Evolutionary conservation across 2,329 filamentous ascomycete species (phyloP), one percentile per base, ranked within the genome.

Genomic region (Trichoderma sp.): DNA sequence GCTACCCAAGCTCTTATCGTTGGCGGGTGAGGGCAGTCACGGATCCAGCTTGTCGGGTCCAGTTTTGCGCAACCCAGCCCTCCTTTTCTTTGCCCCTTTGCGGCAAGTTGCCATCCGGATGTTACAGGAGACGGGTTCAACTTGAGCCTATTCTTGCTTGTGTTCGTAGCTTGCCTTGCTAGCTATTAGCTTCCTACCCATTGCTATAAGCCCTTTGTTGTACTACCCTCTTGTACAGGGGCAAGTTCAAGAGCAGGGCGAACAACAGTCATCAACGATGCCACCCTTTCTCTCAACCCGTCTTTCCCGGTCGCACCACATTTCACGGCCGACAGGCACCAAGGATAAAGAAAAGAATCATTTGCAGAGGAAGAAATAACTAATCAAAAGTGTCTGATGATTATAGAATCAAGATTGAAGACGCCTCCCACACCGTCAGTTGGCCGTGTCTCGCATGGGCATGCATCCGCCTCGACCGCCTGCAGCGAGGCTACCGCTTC

Each of bases 401-500:
- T 9, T 9, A 63, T 67, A 87, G 84, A 65, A 81, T 87, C 75
- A 84, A 81, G 66, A 75, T 87, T 63, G 82, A 85, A 67, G 82
- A 86, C 69, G 80, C 80, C 52, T 76, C 77, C 43, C 73, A 76
- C 45, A 72, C 75, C 59, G 75, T 78, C 52, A 73, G 73, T 68
- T 75, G 73, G 44, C 72, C 76, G 14, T 74, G 81, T 43, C 77
- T 83, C 28, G 82, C 81, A 10, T 87, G 85, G 84, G 82, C 84
- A 28, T 87, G 85, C 71, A 82, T 87, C 71, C 83, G 85, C 3
- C 80, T 88, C 14, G 85, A 87, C 74, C 82, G 85, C 45, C 79
- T 88, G 2, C 80, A 78, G 54, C 75, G 75, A 54, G 85, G 85
- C 19, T 86, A 85, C 73, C 81, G 85, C 51, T 83, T 85, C 67